Percentiles rank a stretch among this genome's conserved stretches.
Conservation (phyloP, 441 rosid species). For the Pelargonium myrrhifolium region DNA sequence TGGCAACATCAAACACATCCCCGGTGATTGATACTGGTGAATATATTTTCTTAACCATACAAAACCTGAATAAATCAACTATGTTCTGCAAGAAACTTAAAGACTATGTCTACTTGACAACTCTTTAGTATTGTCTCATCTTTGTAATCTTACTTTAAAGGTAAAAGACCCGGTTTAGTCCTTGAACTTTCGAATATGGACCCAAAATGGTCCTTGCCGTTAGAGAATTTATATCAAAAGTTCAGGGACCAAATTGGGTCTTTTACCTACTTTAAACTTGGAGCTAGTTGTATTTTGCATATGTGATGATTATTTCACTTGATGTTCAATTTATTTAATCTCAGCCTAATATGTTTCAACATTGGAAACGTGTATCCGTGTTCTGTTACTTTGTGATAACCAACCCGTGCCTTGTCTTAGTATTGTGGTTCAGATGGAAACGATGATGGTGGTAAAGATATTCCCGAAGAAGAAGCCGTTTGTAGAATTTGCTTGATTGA, state of each 20-base stretch:
- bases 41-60: slow-evolving; percentile 7
- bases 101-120: too few relatives aligned
- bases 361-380: slow-evolving; percentile 6
- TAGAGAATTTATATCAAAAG: too few relatives aligned
- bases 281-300: too few relatives aligned
- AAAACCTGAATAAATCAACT: too few relatives aligned
- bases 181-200: too few relatives aligned
- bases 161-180: too few relatives aligned
- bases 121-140: too few relatives aligned
- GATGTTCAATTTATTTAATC: neutral
- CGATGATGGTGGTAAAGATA: slow-evolving; percentile 71
- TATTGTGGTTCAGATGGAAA: slow-evolving; percentile 49
- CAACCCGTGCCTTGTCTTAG: slow-evolving; percentile 53
- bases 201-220: too few relatives aligned
- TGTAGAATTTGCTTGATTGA: slow-evolving; percentile 90
- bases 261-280: too few relatives aligned
- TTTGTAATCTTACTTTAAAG: too few relatives aligned
- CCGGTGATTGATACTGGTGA: slow-evolving; percentile 44
- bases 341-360: neutral
- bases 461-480: slow-evolving; percentile 93
- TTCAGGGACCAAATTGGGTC: too few relatives aligned
- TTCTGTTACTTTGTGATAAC: slow-evolving; percentile 30
- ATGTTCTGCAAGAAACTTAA: too few relatives aligned
- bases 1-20: slow-evolving; percentile 31
- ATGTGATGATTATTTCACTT: neutral